Percentiles rank a stretch among this genome's conserved stretches.
Conservation (phyloP, 176 grass and related monocot genomes). For the Leersia perrieri region DNA sequence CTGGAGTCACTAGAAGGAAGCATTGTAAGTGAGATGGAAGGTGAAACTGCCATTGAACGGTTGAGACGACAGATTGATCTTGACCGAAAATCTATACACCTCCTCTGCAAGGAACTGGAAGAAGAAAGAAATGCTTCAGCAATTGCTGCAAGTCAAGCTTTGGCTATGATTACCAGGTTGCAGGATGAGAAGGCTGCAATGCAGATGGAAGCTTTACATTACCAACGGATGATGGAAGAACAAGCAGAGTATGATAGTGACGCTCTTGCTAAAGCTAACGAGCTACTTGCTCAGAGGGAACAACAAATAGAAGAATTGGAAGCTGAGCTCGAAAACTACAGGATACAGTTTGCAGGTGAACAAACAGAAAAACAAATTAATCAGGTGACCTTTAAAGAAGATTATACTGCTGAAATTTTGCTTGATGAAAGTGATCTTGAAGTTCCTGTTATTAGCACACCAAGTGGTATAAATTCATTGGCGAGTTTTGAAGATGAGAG, state of each 20-base stretch:
- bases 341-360: conserved; percentile 29
- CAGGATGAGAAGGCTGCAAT: conserved; percentile 95
- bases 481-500: conserved; percentile 56
- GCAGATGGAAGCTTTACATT: conserved; percentile 94
- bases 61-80: conserved; percentile 74
- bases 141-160: conserved; percentile 78
- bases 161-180: conserved; percentile 95
- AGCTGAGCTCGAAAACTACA: conserved; percentile 56
- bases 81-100: conserved; percentile 72
- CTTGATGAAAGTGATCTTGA: not conserved
- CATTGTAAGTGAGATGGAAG: conserved; percentile 83
- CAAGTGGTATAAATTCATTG: conserved; percentile 26
- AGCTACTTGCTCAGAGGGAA: conserved; percentile 72
- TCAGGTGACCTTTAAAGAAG: conserved; percentile 5
- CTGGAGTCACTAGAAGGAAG: conserved; percentile 77
- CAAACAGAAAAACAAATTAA: conserved; percentile 10
- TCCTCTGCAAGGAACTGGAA: conserved; percentile 88
- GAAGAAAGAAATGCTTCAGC: conserved; percentile 91
- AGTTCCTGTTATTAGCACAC: not conserved
- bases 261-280: conserved; percentile 59
- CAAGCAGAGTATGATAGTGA: conserved; percentile 85
- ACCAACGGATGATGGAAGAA: conserved; percentile 96
- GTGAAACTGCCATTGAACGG: conserved; percentile 61
- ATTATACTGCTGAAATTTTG: not conserved
- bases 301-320: conserved; percentile 75